Evolutionary conservation across 2,329 filamentous ascomycete genomes (phyloP).

Genomic region (Xylariaceae sp.): DNA sequence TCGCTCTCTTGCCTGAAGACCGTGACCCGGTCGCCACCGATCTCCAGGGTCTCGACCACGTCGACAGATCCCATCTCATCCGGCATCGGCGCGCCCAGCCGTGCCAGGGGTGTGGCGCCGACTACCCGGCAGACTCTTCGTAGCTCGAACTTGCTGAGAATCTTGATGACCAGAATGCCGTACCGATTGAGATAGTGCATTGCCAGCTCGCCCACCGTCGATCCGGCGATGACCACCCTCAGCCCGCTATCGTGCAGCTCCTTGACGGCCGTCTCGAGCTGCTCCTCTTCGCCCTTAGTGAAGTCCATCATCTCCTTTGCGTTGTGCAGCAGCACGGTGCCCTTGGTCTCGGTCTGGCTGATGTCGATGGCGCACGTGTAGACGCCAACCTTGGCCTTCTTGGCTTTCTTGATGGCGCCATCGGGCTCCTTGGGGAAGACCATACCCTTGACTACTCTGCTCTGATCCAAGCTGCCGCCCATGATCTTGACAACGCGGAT

Average conservation of each 20-base stretch:
- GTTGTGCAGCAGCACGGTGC: slow-evolving; percentile 92
- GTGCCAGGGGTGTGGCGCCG: slow-evolving; percentile 89
- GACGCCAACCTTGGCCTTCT: slow-evolving; percentile 90
- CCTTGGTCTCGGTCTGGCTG: slow-evolving; percentile 97
- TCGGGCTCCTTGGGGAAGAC: slow-evolving; percentile 96
- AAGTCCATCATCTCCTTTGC: slow-evolving; percentile 99
- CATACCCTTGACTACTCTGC: slow-evolving; percentile 93
- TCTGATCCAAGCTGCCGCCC: slow-evolving; percentile 92
- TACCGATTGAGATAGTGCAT: slow-evolving; percentile 97
- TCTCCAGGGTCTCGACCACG: slow-evolving; percentile 93
- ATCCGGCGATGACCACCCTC: slow-evolving; percentile 84
- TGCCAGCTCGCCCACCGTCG: slow-evolving; percentile 90
- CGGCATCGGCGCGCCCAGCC: slow-evolving; percentile 96
- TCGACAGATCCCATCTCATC: slow-evolving; percentile 97
- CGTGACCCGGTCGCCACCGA: slow-evolving; percentile 94
- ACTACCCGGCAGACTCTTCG: slow-evolving; percentile 92
- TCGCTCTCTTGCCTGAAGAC: slow-evolving; percentile 97
- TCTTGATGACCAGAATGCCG: slow-evolving; percentile 91
- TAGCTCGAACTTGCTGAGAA: slow-evolving; percentile 96
- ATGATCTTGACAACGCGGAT: slow-evolving; percentile 99
- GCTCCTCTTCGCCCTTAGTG: slow-evolving; percentile 89
- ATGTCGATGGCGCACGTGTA: slow-evolving; percentile 94
- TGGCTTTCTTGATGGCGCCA: slow-evolving; percentile 81
- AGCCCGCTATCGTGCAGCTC: slow-evolving; percentile 91
- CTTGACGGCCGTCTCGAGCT: slow-evolving; percentile 87